Evolutionary conservation across 2,329 filamentous ascomycete species (phyloP), one percentile per base, ranked within the genome.

Genomic region (Neonectria sp.): DNA sequence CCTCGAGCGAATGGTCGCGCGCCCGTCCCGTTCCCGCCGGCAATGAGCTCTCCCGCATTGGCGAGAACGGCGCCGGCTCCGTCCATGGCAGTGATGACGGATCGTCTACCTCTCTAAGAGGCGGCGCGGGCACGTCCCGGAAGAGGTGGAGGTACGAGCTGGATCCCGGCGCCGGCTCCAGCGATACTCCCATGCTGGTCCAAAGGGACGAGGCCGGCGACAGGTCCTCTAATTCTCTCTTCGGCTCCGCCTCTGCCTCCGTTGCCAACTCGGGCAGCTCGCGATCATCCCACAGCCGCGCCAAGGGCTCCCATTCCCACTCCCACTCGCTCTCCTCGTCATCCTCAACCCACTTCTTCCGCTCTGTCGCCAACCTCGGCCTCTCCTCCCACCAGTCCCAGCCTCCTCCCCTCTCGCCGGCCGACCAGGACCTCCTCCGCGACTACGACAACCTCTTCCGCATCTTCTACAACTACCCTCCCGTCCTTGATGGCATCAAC

Each of bases 391-490:
- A 64, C 68, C 73, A 91, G 83, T 70, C 87, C 67, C 85, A 81
- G 67, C 81, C 76, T 5, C 78, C 80, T 3, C 81, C 86, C 27
- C 81, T 88, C 17, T 88, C 86, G 15, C 87, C 89, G 65, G 86
- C 89, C 53, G 89, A 94, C 60, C 85, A 93, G 75, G 93, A 97
- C 71, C 88, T 95, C 25, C 86, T 98, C 53, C 93, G 94, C 73
- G 94, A 98, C 82, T 98, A 98, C 81, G 95, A 97, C 79, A 98
- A 98, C 79, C 87, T 98, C 25, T 97, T 98, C 79, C 93, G 95
- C 75, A 92, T 96, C 69, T 97, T 98, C 85, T 98, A 98, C 86
- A 97, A 98, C 80, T 93, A 97, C 79, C 85, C 94, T 0, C 95
- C 95, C 0, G 78, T 90, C 0, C 88, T 98, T 35, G 95, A 97